phyloP scores from a whole-genome alignment of 495 filamentous ascomycete genomes.

The Trypethelium eluteriae region DNA sequence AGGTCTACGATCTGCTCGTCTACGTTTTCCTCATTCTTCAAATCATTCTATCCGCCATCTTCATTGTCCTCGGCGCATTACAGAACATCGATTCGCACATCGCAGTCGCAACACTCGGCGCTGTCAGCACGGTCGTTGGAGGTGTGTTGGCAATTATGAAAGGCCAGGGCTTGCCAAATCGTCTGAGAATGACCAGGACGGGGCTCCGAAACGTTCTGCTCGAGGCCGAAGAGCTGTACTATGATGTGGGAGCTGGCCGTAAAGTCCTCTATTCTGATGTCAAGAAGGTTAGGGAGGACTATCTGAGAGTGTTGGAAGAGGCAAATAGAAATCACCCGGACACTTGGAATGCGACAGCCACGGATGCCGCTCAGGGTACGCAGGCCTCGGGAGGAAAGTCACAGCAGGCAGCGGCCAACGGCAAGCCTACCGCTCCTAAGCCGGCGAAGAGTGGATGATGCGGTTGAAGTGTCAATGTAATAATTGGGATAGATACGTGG shows the following conservation, averaged over 20 bases:
- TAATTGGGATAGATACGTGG: neutral
- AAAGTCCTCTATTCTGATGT: conserved; percentile 20
- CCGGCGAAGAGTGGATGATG: neutral
- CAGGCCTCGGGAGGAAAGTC: neutral
- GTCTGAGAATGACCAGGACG: conserved; percentile 21
- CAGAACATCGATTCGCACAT: conserved; percentile 17
- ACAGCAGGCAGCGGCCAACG: neutral
- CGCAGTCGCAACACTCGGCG: conserved; percentile 23
- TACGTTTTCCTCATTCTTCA: conserved; percentile 22
- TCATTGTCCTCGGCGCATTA: conserved; percentile 24
- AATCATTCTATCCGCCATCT: conserved; percentile 19
- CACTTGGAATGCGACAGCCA: conserved; percentile 18
- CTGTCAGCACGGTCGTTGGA: conserved; percentile 20
- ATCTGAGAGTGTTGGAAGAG: conserved; percentile 20
- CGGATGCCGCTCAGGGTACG: conserved; percentile 7
- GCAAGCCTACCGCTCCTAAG: neutral
- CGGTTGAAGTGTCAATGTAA: neutral
- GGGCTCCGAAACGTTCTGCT: conserved; percentile 18
- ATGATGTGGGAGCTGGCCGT: conserved; percentile 20
- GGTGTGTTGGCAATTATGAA: conserved; percentile 24
- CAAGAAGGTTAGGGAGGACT: conserved; percentile 22
- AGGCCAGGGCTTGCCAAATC: conserved; percentile 26
- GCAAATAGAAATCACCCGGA: conserved; percentile 24
- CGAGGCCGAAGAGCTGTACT: conserved; percentile 23
- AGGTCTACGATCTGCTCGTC: conserved; percentile 15